Evolutionary conservation across 1,284 basidiomycete genomes (phyloP), one percentile per base, ranked within the genome.

Genomic region (Cutaneotrichosporon sp.): DNA sequence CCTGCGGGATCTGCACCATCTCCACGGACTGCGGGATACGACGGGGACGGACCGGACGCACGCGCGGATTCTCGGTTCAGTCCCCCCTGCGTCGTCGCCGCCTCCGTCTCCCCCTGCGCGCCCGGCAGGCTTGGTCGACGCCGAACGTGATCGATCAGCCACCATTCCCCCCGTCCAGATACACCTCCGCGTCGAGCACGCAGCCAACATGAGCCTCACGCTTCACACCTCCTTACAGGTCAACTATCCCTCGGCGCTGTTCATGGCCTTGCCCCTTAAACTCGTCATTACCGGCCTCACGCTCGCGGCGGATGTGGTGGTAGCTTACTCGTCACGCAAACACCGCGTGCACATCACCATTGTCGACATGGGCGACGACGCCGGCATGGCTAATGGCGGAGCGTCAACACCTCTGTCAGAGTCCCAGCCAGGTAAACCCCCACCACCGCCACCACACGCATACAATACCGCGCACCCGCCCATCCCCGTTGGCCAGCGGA

Each of bases 181-280:
- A 3, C 77, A 78, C 51, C 61, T 79, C 0, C 65, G 68, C 22
- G 48, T 79, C 26, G 56, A 66, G 13, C 78, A 79, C 57, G 59
- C 70, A 8, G 74, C 77, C 33, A 71, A 78, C 55, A 62, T 79
- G 41, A 61, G 74, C 4, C 65, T 81, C 30, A 88, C 87, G 2
- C 80, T 99, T 58, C 84, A 85, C n/a, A 97, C 94, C 0, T 90
- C 88, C 10, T 81, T 98, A 17, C 83, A 92, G 59, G 92, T 99
- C 73, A 97, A 97, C 77, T 96, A 97, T 71, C 93, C 94, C 1
- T 88, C 88, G 0, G 84, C 86, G 0, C 83, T 87, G 66, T 97
- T 99, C 80, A 97, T 98, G 91, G 85, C 87, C 8, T 80, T 99
- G 17, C 96, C 96, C 2, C 87, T 98, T 68, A 87, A 88, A 66